These are phyloP conservation scores for Cinchona pubescens DNA, from an alignment of 257 asterid species.

Conservation along the genomic window DNA sequence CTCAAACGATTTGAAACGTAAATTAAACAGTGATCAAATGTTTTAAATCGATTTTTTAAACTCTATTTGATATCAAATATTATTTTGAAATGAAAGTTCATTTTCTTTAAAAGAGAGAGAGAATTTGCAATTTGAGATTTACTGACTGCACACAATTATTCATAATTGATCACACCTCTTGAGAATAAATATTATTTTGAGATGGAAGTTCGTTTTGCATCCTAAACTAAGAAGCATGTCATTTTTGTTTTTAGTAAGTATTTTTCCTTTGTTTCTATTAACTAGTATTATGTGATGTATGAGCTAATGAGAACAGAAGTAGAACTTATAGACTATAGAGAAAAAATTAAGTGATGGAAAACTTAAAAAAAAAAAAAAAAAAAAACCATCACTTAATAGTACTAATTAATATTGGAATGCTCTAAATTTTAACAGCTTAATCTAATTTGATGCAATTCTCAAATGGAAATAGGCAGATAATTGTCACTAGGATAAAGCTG, in stretches of 20 bases:
- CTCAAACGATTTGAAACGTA: too few relatives aligned
- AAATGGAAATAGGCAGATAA: neutral
- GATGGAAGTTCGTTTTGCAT: neutral
- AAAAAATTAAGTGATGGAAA: neutral
- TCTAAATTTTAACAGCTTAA: neutral
- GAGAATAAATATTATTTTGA: too few relatives aligned
- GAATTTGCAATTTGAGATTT: too few relatives aligned
- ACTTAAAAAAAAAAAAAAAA: neutral
- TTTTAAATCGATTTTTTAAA: too few relatives aligned
- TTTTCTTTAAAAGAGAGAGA: too few relatives aligned
- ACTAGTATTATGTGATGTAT: neutral
- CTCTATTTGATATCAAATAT: too few relatives aligned
- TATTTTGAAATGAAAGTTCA: too few relatives aligned
- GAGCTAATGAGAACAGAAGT: neutral
- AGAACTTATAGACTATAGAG: too few relatives aligned
- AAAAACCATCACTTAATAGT: neutral
- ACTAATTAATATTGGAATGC: conserved; percentile 22
- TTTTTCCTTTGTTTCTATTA: neutral
- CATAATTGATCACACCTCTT: too few relatives aligned
- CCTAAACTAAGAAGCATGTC: neutral
- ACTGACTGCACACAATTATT: too few relatives aligned
- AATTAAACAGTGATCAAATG: too few relatives aligned
- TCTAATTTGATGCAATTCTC: neutral
- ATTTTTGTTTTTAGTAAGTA: neutral
- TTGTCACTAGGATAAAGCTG: neutral